These are phyloP conservation scores for Trichoderma sp. DNA, from an alignment of 2,329 filamentous ascomycete genomes.

Conservation along the genomic window DNA sequence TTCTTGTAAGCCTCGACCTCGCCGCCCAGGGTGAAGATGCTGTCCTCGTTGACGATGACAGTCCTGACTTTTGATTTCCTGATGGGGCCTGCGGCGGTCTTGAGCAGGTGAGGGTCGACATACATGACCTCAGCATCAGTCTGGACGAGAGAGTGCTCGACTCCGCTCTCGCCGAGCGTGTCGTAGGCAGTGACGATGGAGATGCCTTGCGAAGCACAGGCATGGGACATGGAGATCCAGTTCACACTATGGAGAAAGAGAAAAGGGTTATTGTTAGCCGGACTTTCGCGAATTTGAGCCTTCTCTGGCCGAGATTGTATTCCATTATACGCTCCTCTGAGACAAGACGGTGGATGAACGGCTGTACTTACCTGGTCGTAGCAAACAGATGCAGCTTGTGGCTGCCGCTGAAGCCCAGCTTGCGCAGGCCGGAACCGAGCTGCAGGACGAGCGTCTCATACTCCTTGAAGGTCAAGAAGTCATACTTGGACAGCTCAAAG, in stretches of 20 bases:
- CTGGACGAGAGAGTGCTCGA: conserved; percentile 84
- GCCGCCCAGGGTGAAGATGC: conserved; percentile 54
- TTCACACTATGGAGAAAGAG: conserved; percentile 57
- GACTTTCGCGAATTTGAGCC: background rate
- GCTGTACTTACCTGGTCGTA: conserved; percentile 67
- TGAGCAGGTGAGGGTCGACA: conserved; percentile 77
- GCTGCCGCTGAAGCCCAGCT: conserved; percentile 68
- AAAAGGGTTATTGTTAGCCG: background rate
- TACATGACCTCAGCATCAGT: conserved; percentile 83
- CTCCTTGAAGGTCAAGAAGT: conserved; percentile 77
- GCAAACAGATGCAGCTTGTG: conserved; percentile 82
- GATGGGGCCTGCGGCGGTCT: conserved; percentile 61
- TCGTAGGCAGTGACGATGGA: conserved; percentile 95
- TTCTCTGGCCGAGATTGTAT: background rate
- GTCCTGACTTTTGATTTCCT: conserved; percentile 60
- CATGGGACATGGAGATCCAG: conserved; percentile 84
- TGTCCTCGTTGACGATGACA: conserved; percentile 66
- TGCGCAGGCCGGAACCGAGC: conserved; percentile 73
- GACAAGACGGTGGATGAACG: background rate
- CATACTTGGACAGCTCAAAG: conserved; percentile 80
- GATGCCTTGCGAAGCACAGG: conserved; percentile 79
- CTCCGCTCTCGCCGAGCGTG: conserved; percentile 81
- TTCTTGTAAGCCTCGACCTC: conserved; percentile 61
- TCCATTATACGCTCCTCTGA: background rate
- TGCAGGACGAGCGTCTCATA: conserved; percentile 72